A percentile compares a stretch with the other conserved stretches of the same genome.
phyloP scores from a whole-genome alignment of 2,329 filamentous ascomycete genomes.

The Nannizzia gypsea region DNA sequence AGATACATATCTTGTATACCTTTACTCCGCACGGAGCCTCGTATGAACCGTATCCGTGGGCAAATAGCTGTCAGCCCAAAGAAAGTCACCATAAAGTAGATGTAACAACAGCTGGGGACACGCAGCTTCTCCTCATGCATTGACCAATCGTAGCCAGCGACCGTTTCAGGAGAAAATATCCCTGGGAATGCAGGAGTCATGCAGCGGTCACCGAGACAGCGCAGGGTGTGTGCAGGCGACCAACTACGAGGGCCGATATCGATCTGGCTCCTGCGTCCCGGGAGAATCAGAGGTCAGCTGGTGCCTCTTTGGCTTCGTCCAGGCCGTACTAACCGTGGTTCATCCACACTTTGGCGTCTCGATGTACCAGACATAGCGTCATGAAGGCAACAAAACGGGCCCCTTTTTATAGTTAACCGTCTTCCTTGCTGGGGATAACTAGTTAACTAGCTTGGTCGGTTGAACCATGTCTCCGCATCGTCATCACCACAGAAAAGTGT shows the following conservation, averaged over 20 bases:
- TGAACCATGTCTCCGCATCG: neutral
- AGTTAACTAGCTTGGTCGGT: neutral
- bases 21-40: too few relatives aligned
- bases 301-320: neutral
- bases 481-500: neutral
- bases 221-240: neutral
- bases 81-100: too few relatives aligned
- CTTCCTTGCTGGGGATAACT: neutral
- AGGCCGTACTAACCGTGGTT: neutral
- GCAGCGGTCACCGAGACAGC: neutral
- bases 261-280: neutral
- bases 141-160: neutral
- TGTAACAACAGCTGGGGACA: too few relatives aligned
- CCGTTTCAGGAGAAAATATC: neutral
- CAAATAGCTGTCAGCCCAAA: too few relatives aligned
- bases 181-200: neutral
- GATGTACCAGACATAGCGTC: slow-evolving; percentile 1
- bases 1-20: neutral
- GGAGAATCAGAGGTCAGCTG: neutral
- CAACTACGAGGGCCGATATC: neutral
- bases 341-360: neutral
- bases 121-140: neutral
- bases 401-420: neutral
- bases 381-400: neutral
- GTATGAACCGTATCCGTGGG: neutral